phyloP scores from a whole-genome alignment of 2,329 filamentous ascomycete species.

The Aspergillus uvarum region DNA sequence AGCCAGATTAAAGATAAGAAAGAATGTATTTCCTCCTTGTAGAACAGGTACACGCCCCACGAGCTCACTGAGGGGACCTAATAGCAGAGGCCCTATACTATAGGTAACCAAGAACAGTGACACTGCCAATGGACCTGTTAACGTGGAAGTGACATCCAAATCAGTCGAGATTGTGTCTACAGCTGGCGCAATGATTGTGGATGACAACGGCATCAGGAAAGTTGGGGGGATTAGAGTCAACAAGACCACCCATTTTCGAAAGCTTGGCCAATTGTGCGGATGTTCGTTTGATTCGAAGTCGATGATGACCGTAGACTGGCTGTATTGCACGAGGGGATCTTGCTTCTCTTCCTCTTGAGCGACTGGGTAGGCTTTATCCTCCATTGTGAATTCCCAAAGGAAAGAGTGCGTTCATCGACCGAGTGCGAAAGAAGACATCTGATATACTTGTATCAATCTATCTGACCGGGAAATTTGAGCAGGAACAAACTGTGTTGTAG shows the following conservation, averaged over 20 bases:
- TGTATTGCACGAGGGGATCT: not conserved
- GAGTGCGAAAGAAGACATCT: too few species aligned
- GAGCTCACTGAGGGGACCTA: slow-evolving; percentile 9
- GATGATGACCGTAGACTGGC: not conserved
- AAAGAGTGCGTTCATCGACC: too few species aligned
- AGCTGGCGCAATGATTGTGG: slow-evolving; percentile 10
- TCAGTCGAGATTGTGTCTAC: slow-evolving; percentile 2
- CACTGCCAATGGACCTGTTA: slow-evolving; percentile 6
- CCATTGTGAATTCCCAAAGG: not conserved
- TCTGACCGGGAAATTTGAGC: too few species aligned
- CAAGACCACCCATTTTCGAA: slow-evolving; percentile 7
- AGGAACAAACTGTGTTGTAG: too few species aligned
- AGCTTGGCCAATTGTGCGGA: slow-evolving; percentile 4
- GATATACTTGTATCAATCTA: too few species aligned
- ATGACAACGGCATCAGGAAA: slow-evolving; percentile 10
- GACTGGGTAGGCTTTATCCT: not conserved
- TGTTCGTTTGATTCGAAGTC: slow-evolving; percentile 1
- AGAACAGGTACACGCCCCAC: slow-evolving; percentile 8
- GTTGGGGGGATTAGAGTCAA: slow-evolving; percentile 1
- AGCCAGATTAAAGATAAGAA: slow-evolving; percentile 9
- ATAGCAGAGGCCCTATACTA: slow-evolving; percentile 4
- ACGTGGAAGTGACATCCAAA: slow-evolving; percentile 3
- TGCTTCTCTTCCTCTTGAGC: not conserved
- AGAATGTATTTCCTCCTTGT: slow-evolving; percentile 7
- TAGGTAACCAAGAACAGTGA: slow-evolving; percentile 10